Conservation (phyloP, 2,329 filamentous ascomycete genomes). For the Mycosphaerella arachidis region DNA sequence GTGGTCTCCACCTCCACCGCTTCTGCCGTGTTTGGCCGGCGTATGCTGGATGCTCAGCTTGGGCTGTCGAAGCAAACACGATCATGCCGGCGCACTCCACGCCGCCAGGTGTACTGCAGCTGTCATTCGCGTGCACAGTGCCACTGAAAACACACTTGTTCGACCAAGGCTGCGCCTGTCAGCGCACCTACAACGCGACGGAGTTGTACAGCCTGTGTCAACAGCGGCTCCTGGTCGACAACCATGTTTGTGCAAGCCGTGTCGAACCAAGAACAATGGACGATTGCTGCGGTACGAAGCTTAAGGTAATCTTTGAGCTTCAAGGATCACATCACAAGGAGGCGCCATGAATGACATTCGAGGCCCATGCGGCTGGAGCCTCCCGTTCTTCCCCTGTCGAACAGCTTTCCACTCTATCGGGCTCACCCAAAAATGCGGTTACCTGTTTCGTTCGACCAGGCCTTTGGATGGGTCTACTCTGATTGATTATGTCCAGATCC, state of each 20-base stretch:
- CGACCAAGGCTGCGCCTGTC: no score
- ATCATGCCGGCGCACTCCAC: no score
- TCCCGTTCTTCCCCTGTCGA: background rate
- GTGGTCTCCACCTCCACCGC: no score
- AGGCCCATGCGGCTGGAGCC: background rate
- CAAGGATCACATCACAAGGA: no score
- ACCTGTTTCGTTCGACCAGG: background rate
- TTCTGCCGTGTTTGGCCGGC: no score
- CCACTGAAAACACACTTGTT: background rate
- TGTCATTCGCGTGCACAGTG: background rate
- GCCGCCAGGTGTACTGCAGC: background rate
- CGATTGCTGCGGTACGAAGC: no score
- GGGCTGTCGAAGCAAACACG: no score
- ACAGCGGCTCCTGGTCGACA: background rate
- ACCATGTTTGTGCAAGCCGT: no score
- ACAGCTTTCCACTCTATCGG: background rate
- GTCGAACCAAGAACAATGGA: no score
- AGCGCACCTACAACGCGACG: background rate
- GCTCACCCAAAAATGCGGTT: background rate
- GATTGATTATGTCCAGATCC: background rate
- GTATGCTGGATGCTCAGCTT: no score
- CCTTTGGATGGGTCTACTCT: background rate
- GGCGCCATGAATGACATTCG: background rate
- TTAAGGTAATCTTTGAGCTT: no score
- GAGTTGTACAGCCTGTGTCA: background rate